phyloP scores from a whole-genome alignment of 1,284 basidiomycete genomes.

The Ganoderma multipileum region DNA sequence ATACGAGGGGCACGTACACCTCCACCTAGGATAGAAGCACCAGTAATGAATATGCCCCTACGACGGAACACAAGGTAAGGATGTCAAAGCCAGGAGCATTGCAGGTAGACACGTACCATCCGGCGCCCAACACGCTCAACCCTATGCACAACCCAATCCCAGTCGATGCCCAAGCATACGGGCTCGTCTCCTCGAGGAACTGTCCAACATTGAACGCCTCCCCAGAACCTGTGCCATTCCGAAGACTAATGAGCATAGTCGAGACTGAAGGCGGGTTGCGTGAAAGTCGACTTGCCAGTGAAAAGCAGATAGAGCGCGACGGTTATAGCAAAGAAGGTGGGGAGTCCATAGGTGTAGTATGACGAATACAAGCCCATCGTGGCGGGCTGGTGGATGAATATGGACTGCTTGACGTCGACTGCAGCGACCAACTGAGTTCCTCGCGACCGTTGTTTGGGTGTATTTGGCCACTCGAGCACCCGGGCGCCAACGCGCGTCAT shows the following conservation, averaged over 20 bases:
- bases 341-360: slow-evolving; percentile 73
- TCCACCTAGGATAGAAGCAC: slow-evolving; percentile 93
- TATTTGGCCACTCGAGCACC: slow-evolving; percentile 19
- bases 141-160: slow-evolving; percentile 96
- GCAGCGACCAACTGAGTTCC: slow-evolving; percentile 25
- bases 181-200: slow-evolving; percentile 93
- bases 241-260: slow-evolving; percentile 3
- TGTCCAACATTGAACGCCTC: slow-evolving; percentile 92
- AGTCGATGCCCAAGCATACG: slow-evolving; percentile 91
- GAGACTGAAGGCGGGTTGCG: not conserved
- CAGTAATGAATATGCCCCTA: slow-evolving; percentile 98
- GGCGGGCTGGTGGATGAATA: slow-evolving; percentile 20
- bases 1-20: slow-evolving; percentile 96
- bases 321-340: slow-evolving; percentile 66
- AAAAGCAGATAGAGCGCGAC: slow-evolving; percentile 88
- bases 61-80: slow-evolving; percentile 7
- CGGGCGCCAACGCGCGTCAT: slow-evolving; percentile 16
- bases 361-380: slow-evolving; percentile 52
- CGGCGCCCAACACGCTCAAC: slow-evolving; percentile 92
- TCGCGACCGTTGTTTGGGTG: slow-evolving; percentile 12
- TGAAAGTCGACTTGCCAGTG: slow-evolving; percentile 63
- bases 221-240: slow-evolving; percentile 67
- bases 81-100: not conserved
- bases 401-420: slow-evolving; percentile 22
- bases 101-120: slow-evolving; percentile 72